Base-by-base conservation (phyloP, 805 yeast genomes). In the Lachancea quebecensis region DNA sequence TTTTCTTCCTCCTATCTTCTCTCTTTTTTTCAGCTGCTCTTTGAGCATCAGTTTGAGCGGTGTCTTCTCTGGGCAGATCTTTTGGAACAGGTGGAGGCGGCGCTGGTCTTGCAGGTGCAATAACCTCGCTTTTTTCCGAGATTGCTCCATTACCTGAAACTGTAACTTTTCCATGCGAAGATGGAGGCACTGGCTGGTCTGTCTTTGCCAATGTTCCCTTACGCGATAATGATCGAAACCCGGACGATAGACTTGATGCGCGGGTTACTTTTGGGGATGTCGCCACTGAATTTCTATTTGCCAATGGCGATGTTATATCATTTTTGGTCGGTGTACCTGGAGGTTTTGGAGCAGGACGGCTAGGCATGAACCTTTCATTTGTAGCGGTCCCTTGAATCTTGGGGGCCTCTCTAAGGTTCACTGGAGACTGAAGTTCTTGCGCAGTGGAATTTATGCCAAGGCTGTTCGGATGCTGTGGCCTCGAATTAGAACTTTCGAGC, bases 1-100 rank as follows among this genome's bases (percentile, higher is more conserved):
- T 88, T 56, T 77, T 77, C 46, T 78, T 76, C 50, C 78, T 81
- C 61, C 87, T 82, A 42, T 85, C 85, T 58, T 87, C 96, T 40
- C 91, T 78, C 55, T 86, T 84, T 59, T 80, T 75, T 52, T 79
- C 85, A 35, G 76, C 85, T 59, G 50, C 50, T n/a, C 41, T 36
- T 40, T 49, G 45, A 14, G 49, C 38, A 18, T 52, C 52, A 30
- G 45, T 35, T 11, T 38, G 33, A 12, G 27, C 35, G 1, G 36
- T 11, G 17, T 45, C 45, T 10, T 35, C 41, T 14, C 16, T 38
- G 9, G 35, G 33, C 6, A 33, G 39, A 35, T 52, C 60, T 21
- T 53, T 56, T 34, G 64, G 58, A 15, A 50, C 49, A 36, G 56
- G 59, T 27, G 62, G 53, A 34, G 65, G 62, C 18, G 59, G 60